Conservation (phyloP, 192 early-diverging fungal species). For the Coemansia erecta region DNA sequence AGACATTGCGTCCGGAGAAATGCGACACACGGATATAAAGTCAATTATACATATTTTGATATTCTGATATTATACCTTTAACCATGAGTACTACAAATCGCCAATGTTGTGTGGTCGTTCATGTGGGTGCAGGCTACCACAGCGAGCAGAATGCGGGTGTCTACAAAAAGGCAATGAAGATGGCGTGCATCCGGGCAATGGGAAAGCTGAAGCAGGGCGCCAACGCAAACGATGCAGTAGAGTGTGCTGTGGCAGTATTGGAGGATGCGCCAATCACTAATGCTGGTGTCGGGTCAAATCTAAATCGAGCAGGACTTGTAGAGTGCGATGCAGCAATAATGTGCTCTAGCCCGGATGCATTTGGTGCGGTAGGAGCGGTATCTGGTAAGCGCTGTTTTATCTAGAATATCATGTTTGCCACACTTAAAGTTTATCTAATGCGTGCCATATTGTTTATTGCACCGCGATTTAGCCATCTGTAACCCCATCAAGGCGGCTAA, state of each 20-base stretch:
- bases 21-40: too few species aligned
- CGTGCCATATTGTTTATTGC: background rate
- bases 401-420: background rate
- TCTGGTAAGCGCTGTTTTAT: slow-evolving; percentile 49
- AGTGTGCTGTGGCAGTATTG: slow-evolving; percentile 29
- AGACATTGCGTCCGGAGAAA: background rate
- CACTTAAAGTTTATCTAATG: background rate
- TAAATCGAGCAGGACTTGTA: slow-evolving; percentile 66
- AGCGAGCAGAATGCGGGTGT: slow-evolving; percentile 8
- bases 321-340: slow-evolving; percentile 91
- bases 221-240: slow-evolving; percentile 25
- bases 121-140: slow-evolving; percentile 43
- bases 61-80: background rate
- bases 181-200: slow-evolving; percentile 29
- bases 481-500: slow-evolving; percentile 66
- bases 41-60: background rate
- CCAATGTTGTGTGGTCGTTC: slow-evolving; percentile 35
- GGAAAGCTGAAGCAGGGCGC: slow-evolving; percentile 9
- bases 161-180: slow-evolving; percentile 30
- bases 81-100: background rate
- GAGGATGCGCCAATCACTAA: slow-evolving; percentile 58
- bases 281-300: slow-evolving; percentile 74
- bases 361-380: slow-evolving; percentile 76
- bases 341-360: slow-evolving; percentile 60
- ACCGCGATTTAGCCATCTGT: slow-evolving; percentile 46